phyloP scores from a whole-genome alignment of 768 basidiomycete genomes.

The Steccherinum ochraceum region DNA sequence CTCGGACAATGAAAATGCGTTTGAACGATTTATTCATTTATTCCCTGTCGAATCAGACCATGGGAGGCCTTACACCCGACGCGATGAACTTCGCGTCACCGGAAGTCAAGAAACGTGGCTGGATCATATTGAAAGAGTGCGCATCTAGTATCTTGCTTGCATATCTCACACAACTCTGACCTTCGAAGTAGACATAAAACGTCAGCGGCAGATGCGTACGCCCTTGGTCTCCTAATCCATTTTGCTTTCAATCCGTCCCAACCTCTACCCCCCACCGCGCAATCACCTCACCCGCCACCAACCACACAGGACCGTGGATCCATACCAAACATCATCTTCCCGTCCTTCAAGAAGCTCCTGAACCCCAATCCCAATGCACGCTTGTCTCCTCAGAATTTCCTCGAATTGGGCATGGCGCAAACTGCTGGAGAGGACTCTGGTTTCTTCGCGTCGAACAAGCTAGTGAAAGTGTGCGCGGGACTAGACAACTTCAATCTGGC shows the following conservation, averaged over 20 bases:
- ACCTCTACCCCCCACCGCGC: conserved; percentile 60
- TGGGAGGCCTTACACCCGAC: conserved; percentile 59
- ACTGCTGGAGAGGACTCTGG: conserved; percentile 51
- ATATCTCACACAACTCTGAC: conserved; percentile 6
- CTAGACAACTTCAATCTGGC: conserved; percentile 81
- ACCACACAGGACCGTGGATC: conserved; percentile 68
- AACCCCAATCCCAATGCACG: conserved; percentile 85
- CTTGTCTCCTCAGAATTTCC: conserved; percentile 67
- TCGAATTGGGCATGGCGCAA: conserved; percentile 75
- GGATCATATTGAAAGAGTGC: conserved; percentile 79
- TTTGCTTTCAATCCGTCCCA: conserved; percentile 80
- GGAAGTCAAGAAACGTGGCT: conserved; percentile 85
- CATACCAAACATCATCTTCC: conserved; percentile 72
- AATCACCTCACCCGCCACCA: conserved; percentile 74
- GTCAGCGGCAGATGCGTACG: conserved; percentile 69
- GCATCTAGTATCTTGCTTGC: conserved; percentile 12
- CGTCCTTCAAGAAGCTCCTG: conserved; percentile 79
- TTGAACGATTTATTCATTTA: not conserved
- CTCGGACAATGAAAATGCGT: not conserved
- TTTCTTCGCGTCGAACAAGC: conserved; percentile 77
- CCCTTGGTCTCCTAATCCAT: conserved; percentile 81
- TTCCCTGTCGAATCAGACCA: conserved; percentile 52
- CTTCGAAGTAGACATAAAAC: conserved; percentile 29
- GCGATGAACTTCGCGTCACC: conserved; percentile 62
- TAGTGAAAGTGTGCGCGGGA: conserved; percentile 80